phyloP scores from a whole-genome alignment of 805 yeast species.

The Spathaspora boniae region DNA sequence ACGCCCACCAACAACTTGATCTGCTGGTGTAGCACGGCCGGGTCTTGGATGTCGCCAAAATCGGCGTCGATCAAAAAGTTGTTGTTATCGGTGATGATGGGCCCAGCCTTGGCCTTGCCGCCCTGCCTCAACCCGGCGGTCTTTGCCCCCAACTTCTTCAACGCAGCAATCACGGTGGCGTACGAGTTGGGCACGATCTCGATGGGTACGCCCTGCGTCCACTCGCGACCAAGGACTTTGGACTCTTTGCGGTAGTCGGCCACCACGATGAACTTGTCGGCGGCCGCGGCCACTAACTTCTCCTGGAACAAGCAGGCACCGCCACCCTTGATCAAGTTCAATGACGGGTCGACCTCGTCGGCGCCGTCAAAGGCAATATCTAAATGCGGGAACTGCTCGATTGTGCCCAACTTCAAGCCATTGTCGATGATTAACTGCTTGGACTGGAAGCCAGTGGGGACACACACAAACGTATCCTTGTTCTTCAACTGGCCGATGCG shows the following conservation, averaged over 20 bases:
- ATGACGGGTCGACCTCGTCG: conserved; percentile 81
- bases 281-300: conserved; percentile 82
- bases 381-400: conserved; percentile 77
- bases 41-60: conserved; percentile 68
- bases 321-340: conserved; percentile 95
- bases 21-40: conserved; percentile 51
- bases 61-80: conserved; percentile 91
- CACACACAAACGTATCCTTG: conserved; percentile 62
- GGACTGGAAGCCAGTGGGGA: conserved; percentile 97
- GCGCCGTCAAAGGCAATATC: conserved; percentile 99
- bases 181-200: conserved; percentile 91
- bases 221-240: conserved; percentile 62
- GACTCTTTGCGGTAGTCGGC: conserved; percentile 91
- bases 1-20: conserved; percentile 85
- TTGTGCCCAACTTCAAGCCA: conserved; percentile 71
- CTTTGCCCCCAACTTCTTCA: conserved; percentile 61
- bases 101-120: conserved; percentile 92
- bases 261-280: conserved; percentile 75
- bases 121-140: conserved; percentile 74
- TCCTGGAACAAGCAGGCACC: conserved; percentile 98
- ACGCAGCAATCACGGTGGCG: conserved; percentile 66
- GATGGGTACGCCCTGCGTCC: conserved; percentile 93
- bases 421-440: conserved; percentile 79
- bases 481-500: conserved; percentile 69
- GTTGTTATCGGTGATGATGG: conserved; percentile 92